Percentiles rank a stretch among this genome's conserved stretches.
Evolutionary conservation across 371 early-diverging fungal genomes (phyloP).

Genomic region (Mucor circinelloides): DNA sequence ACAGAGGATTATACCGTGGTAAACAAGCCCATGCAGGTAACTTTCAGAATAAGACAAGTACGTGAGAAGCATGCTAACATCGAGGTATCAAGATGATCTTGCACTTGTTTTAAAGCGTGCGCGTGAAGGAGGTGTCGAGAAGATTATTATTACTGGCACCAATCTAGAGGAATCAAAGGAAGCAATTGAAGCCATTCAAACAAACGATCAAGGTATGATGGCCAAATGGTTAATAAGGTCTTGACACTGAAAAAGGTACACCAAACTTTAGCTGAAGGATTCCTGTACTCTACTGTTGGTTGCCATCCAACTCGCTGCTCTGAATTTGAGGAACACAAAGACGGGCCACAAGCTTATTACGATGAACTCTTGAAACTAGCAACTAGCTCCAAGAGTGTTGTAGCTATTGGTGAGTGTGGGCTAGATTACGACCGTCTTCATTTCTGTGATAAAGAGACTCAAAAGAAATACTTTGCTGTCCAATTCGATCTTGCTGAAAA

Average conservation of each 20-base stretch:
- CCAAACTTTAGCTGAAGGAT: conserved; percentile 18
- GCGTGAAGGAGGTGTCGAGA: conserved; percentile 61
- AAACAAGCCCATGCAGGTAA: conserved; percentile 73
- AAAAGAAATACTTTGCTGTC: conserved; percentile 73
- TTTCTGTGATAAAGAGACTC: conserved; percentile 79
- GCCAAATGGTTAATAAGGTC: neutral
- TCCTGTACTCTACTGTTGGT: conserved; percentile 80
- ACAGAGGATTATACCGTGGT: conserved; percentile 80
- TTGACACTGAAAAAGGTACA: neutral
- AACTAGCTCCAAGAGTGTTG: conserved; percentile 53
- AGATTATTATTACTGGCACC: conserved; percentile 81
- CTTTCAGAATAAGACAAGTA: neutral
- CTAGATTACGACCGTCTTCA: conserved; percentile 91
- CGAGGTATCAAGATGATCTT: conserved; percentile 67
- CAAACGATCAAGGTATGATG: conserved; percentile 28
- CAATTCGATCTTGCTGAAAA: conserved; percentile 85
- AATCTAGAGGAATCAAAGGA: conserved; percentile 63
- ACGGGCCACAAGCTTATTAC: conserved; percentile 68
- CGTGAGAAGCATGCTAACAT: neutral
- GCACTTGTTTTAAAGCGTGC: conserved; percentile 68
- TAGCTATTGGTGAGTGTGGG: conserved; percentile 94
- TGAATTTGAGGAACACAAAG: conserved; percentile 65
- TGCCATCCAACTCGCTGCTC: conserved; percentile 87
- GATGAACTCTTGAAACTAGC: conserved; percentile 51
- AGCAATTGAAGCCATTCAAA: conserved; percentile 57